Percentiles rank a stretch among this genome's conserved stretches.
Conservation (phyloP, 805 yeast species). For the Schwanniomyces polymorphus region DNA sequence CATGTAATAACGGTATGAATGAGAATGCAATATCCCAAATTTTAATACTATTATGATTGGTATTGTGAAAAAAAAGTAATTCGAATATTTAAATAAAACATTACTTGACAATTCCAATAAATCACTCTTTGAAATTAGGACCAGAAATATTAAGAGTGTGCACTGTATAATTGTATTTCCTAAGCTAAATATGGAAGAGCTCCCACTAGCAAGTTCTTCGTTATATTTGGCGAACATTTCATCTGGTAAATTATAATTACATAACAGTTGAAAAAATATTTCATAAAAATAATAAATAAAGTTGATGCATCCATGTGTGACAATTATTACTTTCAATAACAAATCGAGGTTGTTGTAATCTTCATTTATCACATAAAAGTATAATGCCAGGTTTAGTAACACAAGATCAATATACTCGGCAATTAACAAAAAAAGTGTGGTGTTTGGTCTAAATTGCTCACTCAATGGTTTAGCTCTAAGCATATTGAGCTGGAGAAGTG, state of each 20-base stretch:
- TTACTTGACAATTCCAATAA: background rate
- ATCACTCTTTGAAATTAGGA: background rate
- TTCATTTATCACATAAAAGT: background rate
- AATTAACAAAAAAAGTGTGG: background rate
- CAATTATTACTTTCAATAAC: background rate
- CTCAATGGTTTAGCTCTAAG: background rate
- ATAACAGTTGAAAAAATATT: background rate
- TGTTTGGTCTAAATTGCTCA: background rate
- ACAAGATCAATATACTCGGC: background rate
- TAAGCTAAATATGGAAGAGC: too few species aligned
- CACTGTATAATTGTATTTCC: too few species aligned
- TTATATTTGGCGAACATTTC: background rate
- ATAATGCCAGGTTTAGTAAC: background rate
- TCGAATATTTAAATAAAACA: conserved; percentile 3
- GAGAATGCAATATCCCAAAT: background rate
- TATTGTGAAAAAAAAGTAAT: conserved; percentile 12
- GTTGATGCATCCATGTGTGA: background rate
- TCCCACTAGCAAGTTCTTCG: background rate
- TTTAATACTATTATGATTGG: background rate
- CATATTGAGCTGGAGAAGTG: background rate
- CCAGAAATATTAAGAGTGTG: too few species aligned
- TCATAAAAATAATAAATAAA: background rate
- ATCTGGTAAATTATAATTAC: too few species aligned
- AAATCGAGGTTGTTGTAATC: background rate
- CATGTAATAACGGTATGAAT: background rate